These are phyloP conservation scores for Phytophthora hibernalis DNA, from an alignment of 352 stramenopile genomes.

Conservation along the genomic window DNA sequence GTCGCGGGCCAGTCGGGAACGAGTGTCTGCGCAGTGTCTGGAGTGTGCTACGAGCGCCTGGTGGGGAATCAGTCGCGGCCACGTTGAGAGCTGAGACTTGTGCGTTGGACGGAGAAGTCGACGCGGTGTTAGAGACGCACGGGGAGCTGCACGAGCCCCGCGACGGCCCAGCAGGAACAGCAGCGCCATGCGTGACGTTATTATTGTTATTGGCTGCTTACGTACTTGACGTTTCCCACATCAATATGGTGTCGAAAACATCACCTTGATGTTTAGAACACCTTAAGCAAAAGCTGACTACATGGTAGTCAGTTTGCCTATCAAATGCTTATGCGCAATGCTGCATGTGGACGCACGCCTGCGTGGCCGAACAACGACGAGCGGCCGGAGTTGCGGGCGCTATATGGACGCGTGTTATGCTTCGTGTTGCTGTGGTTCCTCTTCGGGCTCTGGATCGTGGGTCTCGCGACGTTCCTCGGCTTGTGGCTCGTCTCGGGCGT, in stretches of 20 bases:
- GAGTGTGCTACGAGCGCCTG: conserved; percentile 30
- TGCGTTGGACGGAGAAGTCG: neutral
- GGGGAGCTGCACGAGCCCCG: conserved; percentile 8
- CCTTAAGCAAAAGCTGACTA: too few species aligned
- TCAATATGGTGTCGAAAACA: too few species aligned
- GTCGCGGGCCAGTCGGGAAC: conserved; percentile 24
- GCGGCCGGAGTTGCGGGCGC: conserved; percentile 33
- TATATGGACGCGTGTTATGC: conserved; percentile 18
- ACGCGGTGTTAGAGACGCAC: neutral
- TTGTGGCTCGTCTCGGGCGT: conserved; percentile 27
- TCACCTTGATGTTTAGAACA: too few species aligned
- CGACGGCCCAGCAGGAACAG: conserved; percentile 17
- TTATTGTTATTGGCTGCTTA: too few species aligned
- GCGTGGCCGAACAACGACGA: conserved; percentile 36
- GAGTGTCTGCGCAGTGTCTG: conserved; percentile 1
- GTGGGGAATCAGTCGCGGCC: conserved; percentile 29
- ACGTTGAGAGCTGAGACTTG: conserved; percentile 21
- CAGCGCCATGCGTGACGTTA: too few species aligned
- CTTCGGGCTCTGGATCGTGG: conserved; percentile 41
- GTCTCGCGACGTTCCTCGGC: conserved; percentile 26
- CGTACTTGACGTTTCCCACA: neutral
- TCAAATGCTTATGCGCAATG: conserved; percentile 14
- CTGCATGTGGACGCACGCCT: conserved; percentile 16
- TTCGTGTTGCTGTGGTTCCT: conserved; percentile 34
- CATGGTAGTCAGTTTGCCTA: too few species aligned